A percentile compares a stretch with the other conserved stretches of the same genome.
Evolutionary conservation across 2,329 filamentous ascomycete species (phyloP).

Genomic region (Aspergillus eucalypticola): DNA sequence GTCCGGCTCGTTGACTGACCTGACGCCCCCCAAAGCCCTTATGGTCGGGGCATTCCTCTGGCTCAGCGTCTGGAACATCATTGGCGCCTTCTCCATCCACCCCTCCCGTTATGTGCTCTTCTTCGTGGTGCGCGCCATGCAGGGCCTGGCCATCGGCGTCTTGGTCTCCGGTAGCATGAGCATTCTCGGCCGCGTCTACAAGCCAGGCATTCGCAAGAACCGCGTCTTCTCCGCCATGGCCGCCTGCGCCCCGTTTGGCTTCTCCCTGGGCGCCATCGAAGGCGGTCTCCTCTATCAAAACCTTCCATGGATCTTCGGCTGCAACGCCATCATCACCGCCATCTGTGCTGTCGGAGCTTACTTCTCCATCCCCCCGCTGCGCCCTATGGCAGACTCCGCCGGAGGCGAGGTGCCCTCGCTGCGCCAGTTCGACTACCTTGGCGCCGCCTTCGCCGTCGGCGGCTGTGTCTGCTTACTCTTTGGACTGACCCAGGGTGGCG

Average conservation of each 20-base stretch:
- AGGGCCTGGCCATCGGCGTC: slow-evolving; percentile 53
- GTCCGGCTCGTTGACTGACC: slow-evolving; percentile 41
- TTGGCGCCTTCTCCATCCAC: slow-evolving; percentile 40
- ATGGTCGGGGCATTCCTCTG: slow-evolving; percentile 48
- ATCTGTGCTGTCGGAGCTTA: slow-evolving; percentile 41
- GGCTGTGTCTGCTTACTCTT: slow-evolving; percentile 59
- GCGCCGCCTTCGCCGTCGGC: slow-evolving; percentile 49
- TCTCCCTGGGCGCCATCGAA: slow-evolving; percentile 46
- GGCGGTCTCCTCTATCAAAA: slow-evolving; percentile 44
- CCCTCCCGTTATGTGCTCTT: slow-evolving; percentile 38
- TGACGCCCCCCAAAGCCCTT: slow-evolving; percentile 43
- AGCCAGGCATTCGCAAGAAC: slow-evolving; percentile 48
- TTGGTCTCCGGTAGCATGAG: slow-evolving; percentile 52
- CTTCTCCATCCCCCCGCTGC: slow-evolving; percentile 43
- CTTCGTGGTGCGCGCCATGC: slow-evolving; percentile 43
- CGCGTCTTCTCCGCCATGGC: slow-evolving; percentile 54
- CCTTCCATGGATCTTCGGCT: slow-evolving; percentile 48
- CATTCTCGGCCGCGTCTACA: slow-evolving; percentile 50
- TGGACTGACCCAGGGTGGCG: slow-evolving; percentile 56
- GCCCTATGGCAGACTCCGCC: slow-evolving; percentile 30
- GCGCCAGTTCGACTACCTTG: slow-evolving; percentile 41
- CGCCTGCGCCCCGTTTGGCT: slow-evolving; percentile 49
- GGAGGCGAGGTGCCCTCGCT: slow-evolving; percentile 33
- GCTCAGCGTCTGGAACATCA: slow-evolving; percentile 44
- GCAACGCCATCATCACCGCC: slow-evolving; percentile 43